Conservation (phyloP, 306 rosid species). For the Cicer chorassanicum region DNA sequence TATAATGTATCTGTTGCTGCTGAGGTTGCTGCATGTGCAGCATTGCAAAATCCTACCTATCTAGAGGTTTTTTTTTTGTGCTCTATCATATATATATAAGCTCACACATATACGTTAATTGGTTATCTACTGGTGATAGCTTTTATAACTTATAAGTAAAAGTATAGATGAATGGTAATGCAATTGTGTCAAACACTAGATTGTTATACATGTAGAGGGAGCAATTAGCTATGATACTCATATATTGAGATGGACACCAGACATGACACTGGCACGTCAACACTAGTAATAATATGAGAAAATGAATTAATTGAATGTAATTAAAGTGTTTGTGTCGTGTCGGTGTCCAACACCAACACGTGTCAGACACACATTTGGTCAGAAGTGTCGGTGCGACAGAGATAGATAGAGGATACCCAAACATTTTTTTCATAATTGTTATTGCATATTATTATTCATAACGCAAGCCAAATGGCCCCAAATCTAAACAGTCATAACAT, state of each 20-base stretch:
- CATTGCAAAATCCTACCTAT: conserved; percentile 83
- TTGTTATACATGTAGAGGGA: not conserved
- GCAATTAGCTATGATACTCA: not conserved
- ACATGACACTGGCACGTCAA: no score
- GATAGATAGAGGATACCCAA: not conserved
- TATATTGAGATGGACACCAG: no score
- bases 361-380: no score
- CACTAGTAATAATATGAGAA: no score
- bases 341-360: no score
- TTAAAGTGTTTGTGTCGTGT: no score
- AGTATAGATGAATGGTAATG: no score
- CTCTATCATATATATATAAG: not conserved
- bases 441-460: conserved; percentile 18
- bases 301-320: no score
- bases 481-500: conserved; percentile 51
- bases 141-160: no score
- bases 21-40: conserved; percentile 93
- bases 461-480: not conserved
- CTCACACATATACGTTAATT: conserved; percentile 6
- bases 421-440: not conserved
- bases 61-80: conserved; percentile 63
- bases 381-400: no score
- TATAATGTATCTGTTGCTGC: conserved; percentile 97
- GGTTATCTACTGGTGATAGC: not conserved
- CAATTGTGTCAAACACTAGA: not conserved